These are phyloP conservation scores for Globisporangium heterothallicum DNA, from an alignment of 352 stramenopile genomes.

Conservation along the genomic window DNA sequence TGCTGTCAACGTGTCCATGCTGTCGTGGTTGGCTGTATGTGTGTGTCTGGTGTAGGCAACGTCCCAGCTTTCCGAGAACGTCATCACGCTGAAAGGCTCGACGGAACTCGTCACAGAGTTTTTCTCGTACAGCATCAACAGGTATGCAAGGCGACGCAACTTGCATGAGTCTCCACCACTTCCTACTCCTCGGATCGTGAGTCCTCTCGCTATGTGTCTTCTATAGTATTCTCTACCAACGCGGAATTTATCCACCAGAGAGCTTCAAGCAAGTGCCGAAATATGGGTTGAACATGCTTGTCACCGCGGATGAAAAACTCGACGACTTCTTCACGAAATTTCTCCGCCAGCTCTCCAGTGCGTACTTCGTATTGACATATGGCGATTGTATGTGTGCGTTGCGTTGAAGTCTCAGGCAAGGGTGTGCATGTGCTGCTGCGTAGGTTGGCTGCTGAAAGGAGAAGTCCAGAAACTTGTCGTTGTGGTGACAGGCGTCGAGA, in stretches of 20 bases:
- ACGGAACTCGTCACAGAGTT: constrained; percentile 99
- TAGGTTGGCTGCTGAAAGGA: constrained; percentile 93
- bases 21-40: background rate
- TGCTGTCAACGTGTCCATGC: background rate
- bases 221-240: constrained; percentile 91
- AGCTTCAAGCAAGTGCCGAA: constrained; percentile 97
- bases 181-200: too few species aligned
- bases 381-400: background rate
- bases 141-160: constrained; percentile 26
- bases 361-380: constrained; percentile 5
- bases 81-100: constrained; percentile 99
- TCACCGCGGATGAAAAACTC: constrained; percentile 95
- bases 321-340: constrained; percentile 94
- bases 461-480: constrained; percentile 97
- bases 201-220: too few species aligned
- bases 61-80: constrained; percentile 77
- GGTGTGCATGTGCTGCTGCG: background rate
- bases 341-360: constrained; percentile 86
- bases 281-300: constrained; percentile 98
- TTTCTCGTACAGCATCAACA: constrained; percentile 99
- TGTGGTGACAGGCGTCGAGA: constrained; percentile 97
- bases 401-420: background rate
- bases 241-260: constrained; percentile 98
- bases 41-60: constrained; percentile 32
- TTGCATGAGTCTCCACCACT: too few species aligned